Conservation (phyloP, 1,284 basidiomycete species). For the Phellopilus nigrolimitatus region DNA sequence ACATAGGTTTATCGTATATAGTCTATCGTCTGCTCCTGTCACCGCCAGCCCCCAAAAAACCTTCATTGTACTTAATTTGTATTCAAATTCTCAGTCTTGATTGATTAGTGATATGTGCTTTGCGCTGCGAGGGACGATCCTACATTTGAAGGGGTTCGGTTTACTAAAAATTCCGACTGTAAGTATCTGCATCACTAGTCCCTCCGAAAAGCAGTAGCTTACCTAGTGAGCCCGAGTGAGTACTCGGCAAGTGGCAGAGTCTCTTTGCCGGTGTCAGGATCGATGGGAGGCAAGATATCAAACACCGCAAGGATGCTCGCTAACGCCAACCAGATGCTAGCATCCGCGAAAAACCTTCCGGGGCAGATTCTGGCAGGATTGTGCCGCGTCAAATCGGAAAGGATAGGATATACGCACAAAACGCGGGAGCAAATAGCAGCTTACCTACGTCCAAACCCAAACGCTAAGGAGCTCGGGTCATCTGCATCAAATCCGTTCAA, state of each 20-base stretch:
- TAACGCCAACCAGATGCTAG: conserved; percentile 21
- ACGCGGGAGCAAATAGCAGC: not conserved
- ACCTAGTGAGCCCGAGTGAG: conserved; percentile 2
- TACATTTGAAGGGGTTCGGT: conserved; percentile 2
- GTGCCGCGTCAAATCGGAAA: too few relatives aligned
- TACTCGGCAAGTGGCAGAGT: not conserved
- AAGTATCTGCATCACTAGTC: not conserved
- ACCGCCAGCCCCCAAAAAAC: too few relatives aligned
- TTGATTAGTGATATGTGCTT: not conserved
- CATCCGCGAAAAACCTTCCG: conserved; percentile 20
- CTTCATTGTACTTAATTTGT: too few relatives aligned
- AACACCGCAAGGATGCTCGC: conserved; percentile 22
- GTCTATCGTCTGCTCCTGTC: too few relatives aligned
- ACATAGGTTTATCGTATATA: too few relatives aligned
- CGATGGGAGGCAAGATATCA: conserved; percentile 17
- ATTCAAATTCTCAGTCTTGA: not conserved
- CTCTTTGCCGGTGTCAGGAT: conserved; percentile 1
- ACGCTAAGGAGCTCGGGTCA: not conserved
- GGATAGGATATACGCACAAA: too few relatives aligned
- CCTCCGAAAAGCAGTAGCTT: not conserved
- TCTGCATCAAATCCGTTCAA: not conserved
- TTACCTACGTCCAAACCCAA: conserved; percentile 3
- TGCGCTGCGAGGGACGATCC: conserved; percentile 3
- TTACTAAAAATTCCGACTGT: not conserved
- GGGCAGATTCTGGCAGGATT: conserved; percentile 22